Evolutionary conservation across 352 stramenopile species (phyloP).

Genomic region (Phytopythium mirpurense): DNA sequence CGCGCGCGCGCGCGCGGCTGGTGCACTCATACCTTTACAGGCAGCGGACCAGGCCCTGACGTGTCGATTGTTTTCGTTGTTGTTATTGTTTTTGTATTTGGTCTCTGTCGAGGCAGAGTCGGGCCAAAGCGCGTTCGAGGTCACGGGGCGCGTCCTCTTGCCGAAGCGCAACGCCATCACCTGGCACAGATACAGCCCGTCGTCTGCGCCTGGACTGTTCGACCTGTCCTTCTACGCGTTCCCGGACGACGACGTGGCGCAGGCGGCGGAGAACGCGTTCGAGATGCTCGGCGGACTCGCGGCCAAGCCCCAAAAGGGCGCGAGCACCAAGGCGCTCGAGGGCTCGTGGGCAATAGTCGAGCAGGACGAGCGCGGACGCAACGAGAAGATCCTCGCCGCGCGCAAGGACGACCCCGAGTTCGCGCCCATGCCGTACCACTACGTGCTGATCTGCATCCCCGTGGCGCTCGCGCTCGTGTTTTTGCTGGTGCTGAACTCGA

Average conservation of each 20-base stretch:
- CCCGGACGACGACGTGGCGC: slow-evolving; percentile 31
- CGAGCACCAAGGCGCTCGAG: slow-evolving; percentile 12
- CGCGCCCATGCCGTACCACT: slow-evolving; percentile 7
- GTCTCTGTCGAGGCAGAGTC: background rate
- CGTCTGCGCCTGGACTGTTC: slow-evolving; percentile 11
- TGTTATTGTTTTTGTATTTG: no score
- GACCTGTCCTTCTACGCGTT: slow-evolving; percentile 41
- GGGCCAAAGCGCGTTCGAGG: slow-evolving; percentile 11
- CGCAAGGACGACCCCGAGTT: slow-evolving; percentile 11
- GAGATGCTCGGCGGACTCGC: slow-evolving; percentile 40
- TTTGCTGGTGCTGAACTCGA: slow-evolving; percentile 25
- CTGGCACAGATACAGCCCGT: slow-evolving; percentile 21
- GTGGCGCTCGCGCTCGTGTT: slow-evolving; percentile 33
- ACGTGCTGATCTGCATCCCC: slow-evolving; percentile 16
- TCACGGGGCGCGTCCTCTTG: slow-evolving; percentile 34
- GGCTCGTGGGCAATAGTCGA: slow-evolving; percentile 21
- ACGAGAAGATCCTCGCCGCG: slow-evolving; percentile 11
- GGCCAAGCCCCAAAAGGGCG: slow-evolving; percentile 6
- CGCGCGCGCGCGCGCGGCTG: background rate
- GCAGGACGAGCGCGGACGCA: slow-evolving; percentile 12
- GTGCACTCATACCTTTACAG: no score
- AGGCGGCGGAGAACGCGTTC: slow-evolving; percentile 44
- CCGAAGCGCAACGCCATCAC: slow-evolving; percentile 37
- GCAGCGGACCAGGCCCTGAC: no score
- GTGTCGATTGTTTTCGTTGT: no score